Base-by-base conservation (phyloP, 2,329 filamentous ascomycete genomes). In the Botrytis hyacinthi region DNA sequence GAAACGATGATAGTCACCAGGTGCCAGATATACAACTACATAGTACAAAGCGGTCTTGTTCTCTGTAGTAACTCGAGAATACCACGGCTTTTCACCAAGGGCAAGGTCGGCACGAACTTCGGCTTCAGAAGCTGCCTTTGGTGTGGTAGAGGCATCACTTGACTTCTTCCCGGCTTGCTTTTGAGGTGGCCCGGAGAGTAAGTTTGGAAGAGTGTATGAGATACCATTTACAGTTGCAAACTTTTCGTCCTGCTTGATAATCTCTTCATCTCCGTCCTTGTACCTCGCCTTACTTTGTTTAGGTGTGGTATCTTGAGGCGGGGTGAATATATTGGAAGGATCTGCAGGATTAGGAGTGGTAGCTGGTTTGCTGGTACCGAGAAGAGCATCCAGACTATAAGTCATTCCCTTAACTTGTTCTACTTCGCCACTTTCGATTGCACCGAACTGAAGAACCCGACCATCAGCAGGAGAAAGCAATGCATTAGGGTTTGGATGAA, bases 331-430 rank as follows among this genome's bases (percentile, higher is more conserved):
- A 83, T 88, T 89, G 29, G 87, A 82, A 8, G 86, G 81, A 54
- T 74, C 72, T 26, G 76, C 75, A 26, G 77, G 77, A 54, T 79
- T 80, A 26, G 78, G 78, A 8, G 80, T 74, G 74, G 79, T 76
- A 81, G 82, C 77, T 76, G 88, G 88, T 9, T 86, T 88, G 75
- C 86, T 85, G 76, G 88, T 90, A 70, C 96, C 96, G 2, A 99
- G 87, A 2, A 99, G 87, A 12, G 96, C 95, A 81, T 99, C 96
- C 72, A 99, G 88, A 77, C 92, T 97, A 83, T 99, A 99, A 0
- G 96, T 99, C 87, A 99, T 96, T 74, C 96, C 96, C 84, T 99
- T 99, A 76, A 99, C 95, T 84, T 99, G 96, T 82, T 99, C 96
- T 61, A 99, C 97, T 80, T 98, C 94, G 66, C 95, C 95, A 79